These are phyloP conservation scores for Coemansia biformis DNA, from an alignment of 192 early-diverging fungal species.

Conservation along the genomic window DNA sequence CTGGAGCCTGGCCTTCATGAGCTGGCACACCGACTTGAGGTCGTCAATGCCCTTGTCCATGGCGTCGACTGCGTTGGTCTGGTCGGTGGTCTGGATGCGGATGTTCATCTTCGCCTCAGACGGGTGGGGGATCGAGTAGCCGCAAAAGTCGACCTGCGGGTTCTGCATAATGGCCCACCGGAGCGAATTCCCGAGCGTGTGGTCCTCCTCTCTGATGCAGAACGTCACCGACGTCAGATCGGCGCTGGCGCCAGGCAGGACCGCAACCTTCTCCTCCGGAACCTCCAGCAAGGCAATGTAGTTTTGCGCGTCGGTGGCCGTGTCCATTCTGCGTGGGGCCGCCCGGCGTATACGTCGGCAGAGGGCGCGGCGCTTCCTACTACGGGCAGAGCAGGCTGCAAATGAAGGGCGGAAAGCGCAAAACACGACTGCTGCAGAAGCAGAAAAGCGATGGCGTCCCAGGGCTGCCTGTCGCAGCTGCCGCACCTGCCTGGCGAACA, in stretches of 20 bases:
- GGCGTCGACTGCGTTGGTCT: conserved; percentile 76
- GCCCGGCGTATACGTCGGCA: no score
- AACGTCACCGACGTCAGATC: conserved; percentile 84
- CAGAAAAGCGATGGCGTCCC: no score
- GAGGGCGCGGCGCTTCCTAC: no score
- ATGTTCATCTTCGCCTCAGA: conserved; percentile 88
- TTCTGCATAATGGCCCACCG: conserved; percentile 95
- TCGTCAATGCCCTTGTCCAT: conserved; percentile 85
- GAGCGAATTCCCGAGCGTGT: conserved; percentile 92
- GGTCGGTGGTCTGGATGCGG: conserved; percentile 83
- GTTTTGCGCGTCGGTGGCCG: conserved; percentile 3
- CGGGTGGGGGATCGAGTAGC: conserved; percentile 96
- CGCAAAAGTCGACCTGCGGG: conserved; percentile 84
- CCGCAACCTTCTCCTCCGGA: conserved; percentile 36
- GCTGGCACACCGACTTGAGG: conserved; percentile 62
- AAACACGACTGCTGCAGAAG: no score
- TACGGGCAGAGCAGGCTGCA: no score
- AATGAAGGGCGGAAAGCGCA: no score
- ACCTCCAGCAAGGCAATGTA: conserved; percentile 42
- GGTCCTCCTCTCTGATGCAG: conserved; percentile 87
- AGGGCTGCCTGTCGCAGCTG: no score
- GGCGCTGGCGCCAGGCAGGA: conserved; percentile 53
- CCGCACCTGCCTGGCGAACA: no score
- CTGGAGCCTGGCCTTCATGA: conserved; percentile 61
- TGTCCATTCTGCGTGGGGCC: conserved; percentile 11